Percentiles rank a stretch among this genome's conserved stretches.
phyloP scores from a whole-genome alignment of 139 green algal species.

The Coelastrella sp. region DNA sequence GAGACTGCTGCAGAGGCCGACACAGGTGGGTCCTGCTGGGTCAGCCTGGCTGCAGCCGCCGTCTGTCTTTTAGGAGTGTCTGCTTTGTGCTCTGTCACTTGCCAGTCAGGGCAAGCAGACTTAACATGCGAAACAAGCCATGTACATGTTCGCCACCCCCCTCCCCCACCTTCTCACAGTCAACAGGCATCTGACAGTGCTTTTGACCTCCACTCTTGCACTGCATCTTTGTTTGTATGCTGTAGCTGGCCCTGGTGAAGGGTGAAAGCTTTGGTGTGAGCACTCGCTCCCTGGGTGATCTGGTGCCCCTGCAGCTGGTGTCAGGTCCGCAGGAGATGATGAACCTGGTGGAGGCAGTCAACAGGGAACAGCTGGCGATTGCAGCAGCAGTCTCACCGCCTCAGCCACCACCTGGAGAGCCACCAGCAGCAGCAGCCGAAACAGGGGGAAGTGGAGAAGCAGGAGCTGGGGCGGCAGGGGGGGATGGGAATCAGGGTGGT shows the following conservation, averaged over 20 bases:
- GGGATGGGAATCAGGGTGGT: too few species aligned
- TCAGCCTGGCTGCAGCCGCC: background rate
- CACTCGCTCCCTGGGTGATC: conserved; percentile 21
- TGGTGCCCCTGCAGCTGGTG: conserved; percentile 54
- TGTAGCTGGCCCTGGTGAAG: conserved; percentile 25
- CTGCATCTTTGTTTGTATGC: background rate
- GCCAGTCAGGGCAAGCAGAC: too few species aligned
- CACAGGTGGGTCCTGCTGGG: conserved; percentile 62
- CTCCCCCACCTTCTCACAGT: background rate
- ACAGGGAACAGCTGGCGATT: conserved; percentile 48
- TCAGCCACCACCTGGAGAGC: background rate
- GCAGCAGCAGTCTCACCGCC: conserved; percentile 19
- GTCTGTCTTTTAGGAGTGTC: background rate
- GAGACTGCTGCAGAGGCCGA: conserved; percentile 83
- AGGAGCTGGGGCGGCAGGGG: background rate
- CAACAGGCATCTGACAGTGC: background rate
- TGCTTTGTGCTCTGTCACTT: background rate
- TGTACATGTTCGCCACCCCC: too few species aligned
- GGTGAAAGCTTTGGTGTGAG: conserved; percentile 44
- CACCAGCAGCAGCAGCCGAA: conserved; percentile 10
- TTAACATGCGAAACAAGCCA: too few species aligned
- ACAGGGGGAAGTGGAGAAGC: background rate
- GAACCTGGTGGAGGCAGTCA: conserved; percentile 67
- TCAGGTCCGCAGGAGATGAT: conserved; percentile 65
- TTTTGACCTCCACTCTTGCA: background rate